Base-by-base conservation (phyloP, 805 yeast species). In the Cyberlindnera subsufficiens region DNA sequence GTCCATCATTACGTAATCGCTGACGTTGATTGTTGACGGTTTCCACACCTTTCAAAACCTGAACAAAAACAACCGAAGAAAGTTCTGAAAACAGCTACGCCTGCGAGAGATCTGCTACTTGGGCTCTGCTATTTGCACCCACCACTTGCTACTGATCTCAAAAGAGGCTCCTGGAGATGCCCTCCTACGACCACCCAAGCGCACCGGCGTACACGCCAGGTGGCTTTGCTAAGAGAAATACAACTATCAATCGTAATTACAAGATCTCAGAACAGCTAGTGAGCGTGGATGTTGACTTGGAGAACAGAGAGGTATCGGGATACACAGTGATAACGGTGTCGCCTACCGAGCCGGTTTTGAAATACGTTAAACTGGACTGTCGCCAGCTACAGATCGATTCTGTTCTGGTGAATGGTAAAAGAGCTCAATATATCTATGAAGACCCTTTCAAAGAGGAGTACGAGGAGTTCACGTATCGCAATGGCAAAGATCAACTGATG, bases 191-290 rank as follows among this genome's bases (percentile, higher is more conserved):
- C 38, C 42, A 47, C 30, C 51, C 46, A 5, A 53, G 54, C 29
- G 51, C 35, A n/a, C 39, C 46, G 8, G 47, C 50, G 0, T 17
- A 43, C 2, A 52, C 57, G 7, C 57, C 57, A 0, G 47, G 53
- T 9, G 15, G 44, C 0, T 16, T 32, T 5, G 29, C 50, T n/a
- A 43, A 41, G 39, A 39, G 47, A 35, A 27, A 34, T 5, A 41
- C 30, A 25, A 19, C 29, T 15, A 30, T 42, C 39, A 17, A 31
- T 27, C 5, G 58, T n/a, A 63, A 60, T 27, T 79, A 86, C 60
- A 80, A 75, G 54, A 75, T 91, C 18, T 89, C 91, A 5, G 95
- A 89, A 60, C 97, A 91, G 61, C 75, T 84, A 51, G 85, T 91
- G 13, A 73, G 77, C 20, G 64, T 91, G 16, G 96, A 90, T 58